Conservation (phyloP, 257 asterid species). For the Ocimum tenuiflorum region DNA sequence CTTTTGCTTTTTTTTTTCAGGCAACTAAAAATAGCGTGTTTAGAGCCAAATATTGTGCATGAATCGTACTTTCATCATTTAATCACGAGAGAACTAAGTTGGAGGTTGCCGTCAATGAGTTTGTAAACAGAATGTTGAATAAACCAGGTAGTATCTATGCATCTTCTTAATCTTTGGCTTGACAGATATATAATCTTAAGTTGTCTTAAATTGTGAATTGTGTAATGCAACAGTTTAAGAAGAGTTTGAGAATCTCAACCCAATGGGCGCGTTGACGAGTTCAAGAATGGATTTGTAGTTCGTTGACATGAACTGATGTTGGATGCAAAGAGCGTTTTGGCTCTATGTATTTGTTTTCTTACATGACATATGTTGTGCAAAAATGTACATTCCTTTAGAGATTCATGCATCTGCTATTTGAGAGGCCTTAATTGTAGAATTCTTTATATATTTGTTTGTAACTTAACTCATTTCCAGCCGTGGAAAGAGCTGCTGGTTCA, state of each 20-base stretch:
- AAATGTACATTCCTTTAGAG: conserved; percentile 25
- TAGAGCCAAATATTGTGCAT: no score
- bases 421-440: neutral
- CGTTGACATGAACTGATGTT: conserved; percentile 32
- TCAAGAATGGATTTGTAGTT: conserved; percentile 32
- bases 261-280: conserved; percentile 50
- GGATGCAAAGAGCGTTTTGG: neutral
- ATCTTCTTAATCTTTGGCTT: no score
- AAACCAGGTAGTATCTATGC: no score
- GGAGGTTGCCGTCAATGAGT: no score
- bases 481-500: neutral
- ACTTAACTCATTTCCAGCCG: neutral
- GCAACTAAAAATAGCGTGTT: no score
- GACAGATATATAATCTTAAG: no score
- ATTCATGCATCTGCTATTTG: neutral
- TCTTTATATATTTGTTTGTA: neutral
- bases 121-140: no score
- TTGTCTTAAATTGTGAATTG: no score
- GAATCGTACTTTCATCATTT: no score
- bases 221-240: no score
- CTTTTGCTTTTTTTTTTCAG: no score
- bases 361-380: conserved; percentile 31
- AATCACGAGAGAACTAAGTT: no score
- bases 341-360: conserved; percentile 5
- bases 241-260: conserved; percentile 38